Percentiles rank a stretch among this genome's conserved stretches.
Evolutionary conservation across 2,329 filamentous ascomycete genomes (phyloP).

Genomic region (Phialophora macrospora): DNA sequence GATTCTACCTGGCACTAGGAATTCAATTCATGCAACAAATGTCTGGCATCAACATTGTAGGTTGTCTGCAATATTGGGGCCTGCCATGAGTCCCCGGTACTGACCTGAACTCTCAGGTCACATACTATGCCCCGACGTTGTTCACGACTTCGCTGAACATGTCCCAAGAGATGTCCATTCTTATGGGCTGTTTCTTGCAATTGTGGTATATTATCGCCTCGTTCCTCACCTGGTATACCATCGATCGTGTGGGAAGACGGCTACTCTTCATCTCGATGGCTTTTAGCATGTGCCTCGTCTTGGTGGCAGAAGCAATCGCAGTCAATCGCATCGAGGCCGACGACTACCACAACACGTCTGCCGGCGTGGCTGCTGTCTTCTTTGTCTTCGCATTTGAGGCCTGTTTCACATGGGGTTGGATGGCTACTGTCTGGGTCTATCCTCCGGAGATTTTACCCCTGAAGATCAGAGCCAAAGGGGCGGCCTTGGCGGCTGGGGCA

Average conservation of each 20-base stretch:
- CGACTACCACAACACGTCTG: constrained; percentile 38
- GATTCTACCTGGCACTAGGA: constrained; percentile 54
- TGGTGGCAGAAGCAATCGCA: constrained; percentile 51
- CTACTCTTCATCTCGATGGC: constrained; percentile 30
- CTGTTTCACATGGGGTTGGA: constrained; percentile 57
- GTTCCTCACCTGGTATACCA: constrained; percentile 56
- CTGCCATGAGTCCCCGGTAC: background rate
- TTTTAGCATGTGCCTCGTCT: constrained; percentile 61
- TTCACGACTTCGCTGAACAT: constrained; percentile 44
- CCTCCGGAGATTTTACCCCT: constrained; percentile 52
- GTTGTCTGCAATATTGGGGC: constrained; percentile 44
- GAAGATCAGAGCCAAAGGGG: constrained; percentile 52
- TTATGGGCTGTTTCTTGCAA: constrained; percentile 57
- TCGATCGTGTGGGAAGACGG: constrained; percentile 26
- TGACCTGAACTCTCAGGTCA: constrained; percentile 41
- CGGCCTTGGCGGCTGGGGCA: constrained; percentile 48
- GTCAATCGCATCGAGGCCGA: constrained; percentile 35
- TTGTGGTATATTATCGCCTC: constrained; percentile 61
- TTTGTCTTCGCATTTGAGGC: constrained; percentile 68
- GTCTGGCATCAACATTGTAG: constrained; percentile 52
- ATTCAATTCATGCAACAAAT: constrained; percentile 50
- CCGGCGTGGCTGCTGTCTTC: constrained; percentile 52
- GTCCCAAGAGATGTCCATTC: constrained; percentile 49
- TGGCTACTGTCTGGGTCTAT: constrained; percentile 50
- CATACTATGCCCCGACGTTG: constrained; percentile 49